These are phyloP conservation scores for Yamadazyma sp. DNA, from an alignment of 1,139 yeast genomes.

Conservation along the genomic window DNA sequence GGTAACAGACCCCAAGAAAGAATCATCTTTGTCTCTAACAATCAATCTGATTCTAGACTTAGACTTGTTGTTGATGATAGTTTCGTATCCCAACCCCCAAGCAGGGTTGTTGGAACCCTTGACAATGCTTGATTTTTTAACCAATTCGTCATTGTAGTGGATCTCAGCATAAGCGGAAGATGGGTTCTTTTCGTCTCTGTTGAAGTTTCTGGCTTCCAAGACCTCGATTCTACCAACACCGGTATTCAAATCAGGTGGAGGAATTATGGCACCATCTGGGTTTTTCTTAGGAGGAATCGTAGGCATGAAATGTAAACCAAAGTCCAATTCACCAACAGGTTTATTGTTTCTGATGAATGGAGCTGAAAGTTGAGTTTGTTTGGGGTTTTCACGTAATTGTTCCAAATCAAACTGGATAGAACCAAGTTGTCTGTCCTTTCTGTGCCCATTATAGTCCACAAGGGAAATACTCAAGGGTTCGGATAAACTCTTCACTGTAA, in stretches of 20 bases:
- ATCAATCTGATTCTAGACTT: slow-evolving; percentile 65
- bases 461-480: slow-evolving; percentile 76
- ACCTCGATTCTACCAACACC: slow-evolving; percentile 74
- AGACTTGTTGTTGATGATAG: slow-evolving; percentile 72
- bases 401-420: slow-evolving; percentile 75
- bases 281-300: slow-evolving; percentile 71
- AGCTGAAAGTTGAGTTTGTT: slow-evolving; percentile 51
- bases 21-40: slow-evolving; percentile 60
- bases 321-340: slow-evolving; percentile 71
- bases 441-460: slow-evolving; percentile 71
- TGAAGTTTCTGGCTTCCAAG: slow-evolving; percentile 52
- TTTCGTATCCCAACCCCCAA: slow-evolving; percentile 67
- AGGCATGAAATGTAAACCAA: slow-evolving; percentile 75
- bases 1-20: slow-evolving; percentile 60
- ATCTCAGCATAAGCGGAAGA: slow-evolving; percentile 73
- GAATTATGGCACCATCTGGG: slow-evolving; percentile 82
- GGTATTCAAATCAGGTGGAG: slow-evolving; percentile 90
- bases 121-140: slow-evolving; percentile 55
- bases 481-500: slow-evolving; percentile 71
- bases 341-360: slow-evolving; percentile 76
- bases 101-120: slow-evolving; percentile 68
- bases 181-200: slow-evolving; percentile 33
- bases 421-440: slow-evolving; percentile 84
- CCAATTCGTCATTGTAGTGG: slow-evolving; percentile 58
- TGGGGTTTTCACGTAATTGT: slow-evolving; percentile 54